Evolutionary conservation across 2,329 filamentous ascomycete genomes (phyloP).

Genomic region (Colletotrichum falcatum): DNA sequence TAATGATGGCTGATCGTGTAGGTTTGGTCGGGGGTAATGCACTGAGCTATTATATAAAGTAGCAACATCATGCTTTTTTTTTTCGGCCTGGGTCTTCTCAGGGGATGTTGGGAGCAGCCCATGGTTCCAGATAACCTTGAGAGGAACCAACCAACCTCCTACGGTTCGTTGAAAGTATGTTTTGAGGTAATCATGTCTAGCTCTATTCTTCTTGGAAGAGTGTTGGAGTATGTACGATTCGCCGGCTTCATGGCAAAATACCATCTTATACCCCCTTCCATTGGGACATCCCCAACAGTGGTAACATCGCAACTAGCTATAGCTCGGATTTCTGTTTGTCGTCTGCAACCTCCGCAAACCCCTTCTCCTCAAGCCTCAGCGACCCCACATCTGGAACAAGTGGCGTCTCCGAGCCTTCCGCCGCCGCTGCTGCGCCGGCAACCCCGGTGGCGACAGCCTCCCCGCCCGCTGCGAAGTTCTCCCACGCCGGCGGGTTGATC

Average conservation of each 20-base stretch:
- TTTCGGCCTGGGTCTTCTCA: neutral
- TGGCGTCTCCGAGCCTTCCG: conserved; percentile 61
- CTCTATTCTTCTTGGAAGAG: neutral
- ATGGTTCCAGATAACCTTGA: neutral
- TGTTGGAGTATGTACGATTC: neutral
- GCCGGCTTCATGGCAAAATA: neutral
- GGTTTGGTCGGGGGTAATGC: neutral
- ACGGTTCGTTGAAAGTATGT: neutral
- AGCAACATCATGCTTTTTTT: neutral
- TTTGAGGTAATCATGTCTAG: neutral
- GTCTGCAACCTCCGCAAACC: conserved; percentile 58
- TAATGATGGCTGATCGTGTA: neutral
- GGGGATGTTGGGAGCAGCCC: neutral
- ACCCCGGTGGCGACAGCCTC: neutral
- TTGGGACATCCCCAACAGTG: neutral
- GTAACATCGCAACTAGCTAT: neutral
- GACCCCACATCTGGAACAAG: conserved; percentile 60
- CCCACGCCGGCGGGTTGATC: conserved; percentile 77
- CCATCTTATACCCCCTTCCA: no score
- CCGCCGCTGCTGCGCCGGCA: conserved; percentile 47
- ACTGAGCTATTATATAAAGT: neutral
- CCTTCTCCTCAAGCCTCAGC: conserved; percentile 65
- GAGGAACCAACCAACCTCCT: neutral
- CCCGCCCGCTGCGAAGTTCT: conserved; percentile 57
- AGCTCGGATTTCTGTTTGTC: conserved; percentile 47